phyloP scores from a whole-genome alignment of 208 protist genomes.

The Balamuthia mandrillaris region DNA sequence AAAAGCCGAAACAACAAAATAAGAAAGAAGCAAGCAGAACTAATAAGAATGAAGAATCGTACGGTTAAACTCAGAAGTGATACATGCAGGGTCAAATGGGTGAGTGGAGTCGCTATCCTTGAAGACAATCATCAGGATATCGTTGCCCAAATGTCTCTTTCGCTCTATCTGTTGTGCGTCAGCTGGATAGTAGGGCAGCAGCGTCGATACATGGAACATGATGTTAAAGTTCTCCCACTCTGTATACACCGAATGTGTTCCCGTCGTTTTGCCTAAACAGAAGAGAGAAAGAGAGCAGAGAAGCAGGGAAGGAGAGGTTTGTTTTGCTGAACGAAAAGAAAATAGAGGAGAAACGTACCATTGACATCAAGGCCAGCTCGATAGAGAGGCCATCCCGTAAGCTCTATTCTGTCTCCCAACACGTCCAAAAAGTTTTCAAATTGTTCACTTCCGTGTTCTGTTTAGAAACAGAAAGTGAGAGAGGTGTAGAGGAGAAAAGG shows the following conservation, averaged over 20 bases:
- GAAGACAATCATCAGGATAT: constrained; percentile 7
- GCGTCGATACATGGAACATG: constrained; percentile 15
- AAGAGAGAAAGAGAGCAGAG: neutral
- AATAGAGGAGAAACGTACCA: neutral
- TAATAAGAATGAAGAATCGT: neutral
- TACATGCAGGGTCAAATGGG: neutral
- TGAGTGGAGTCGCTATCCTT: neutral
- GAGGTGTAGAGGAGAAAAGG: neutral
- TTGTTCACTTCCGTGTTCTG: too few relatives aligned
- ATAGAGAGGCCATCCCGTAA: neutral
- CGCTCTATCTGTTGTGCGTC: neutral
- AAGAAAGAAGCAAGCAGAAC: neutral
- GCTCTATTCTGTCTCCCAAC: neutral
- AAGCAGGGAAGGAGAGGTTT: neutral
- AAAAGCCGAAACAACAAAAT: neutral
- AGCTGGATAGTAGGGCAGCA: neutral
- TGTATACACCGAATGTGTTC: neutral
- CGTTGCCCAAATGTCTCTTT: constrained; percentile 2
- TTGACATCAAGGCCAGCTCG: constrained; percentile 1
- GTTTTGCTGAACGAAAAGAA: too few relatives aligned
- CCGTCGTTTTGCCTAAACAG: neutral
- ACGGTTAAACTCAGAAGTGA: neutral
- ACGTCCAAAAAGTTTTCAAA: constrained; percentile 14
- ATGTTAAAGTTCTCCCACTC: neutral
- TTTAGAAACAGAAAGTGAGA: too few relatives aligned